Conservation (phyloP, 306 rosid genomes). For the Inga laurina region DNA sequence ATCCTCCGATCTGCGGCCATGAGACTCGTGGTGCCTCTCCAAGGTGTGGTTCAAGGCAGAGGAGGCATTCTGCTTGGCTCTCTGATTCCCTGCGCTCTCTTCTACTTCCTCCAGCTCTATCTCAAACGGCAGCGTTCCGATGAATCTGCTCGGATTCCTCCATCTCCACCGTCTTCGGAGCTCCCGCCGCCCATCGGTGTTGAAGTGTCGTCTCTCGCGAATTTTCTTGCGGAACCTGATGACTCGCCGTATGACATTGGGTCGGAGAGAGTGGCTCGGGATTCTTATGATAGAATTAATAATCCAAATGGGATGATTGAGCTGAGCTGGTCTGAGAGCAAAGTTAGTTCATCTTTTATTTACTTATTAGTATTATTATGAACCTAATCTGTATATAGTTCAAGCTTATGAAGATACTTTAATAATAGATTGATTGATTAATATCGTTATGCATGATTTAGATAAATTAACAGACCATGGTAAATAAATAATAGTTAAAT, state of each 20-base stretch:
- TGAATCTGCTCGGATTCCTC: constrained; percentile 18
- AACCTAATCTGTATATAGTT: not conserved
- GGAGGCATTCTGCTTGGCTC: constrained; percentile 87
- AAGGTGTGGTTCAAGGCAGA: constrained; percentile 87
- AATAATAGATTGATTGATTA: not conserved
- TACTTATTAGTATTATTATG: not conserved
- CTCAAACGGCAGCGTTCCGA: constrained; percentile 71
- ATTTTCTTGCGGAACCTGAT: constrained; percentile 49
- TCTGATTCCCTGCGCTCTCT: constrained; percentile 84
- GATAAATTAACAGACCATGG: not conserved
- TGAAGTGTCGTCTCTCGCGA: constrained; percentile 60
- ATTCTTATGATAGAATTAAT: constrained; percentile 46
- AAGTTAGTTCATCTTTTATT: constrained; percentile 38
- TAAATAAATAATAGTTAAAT: not conserved
- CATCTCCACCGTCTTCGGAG: constrained; percentile 39
- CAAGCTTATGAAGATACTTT: not conserved
- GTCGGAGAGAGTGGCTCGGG: constrained; percentile 48
- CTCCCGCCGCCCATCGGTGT: constrained; percentile 55
- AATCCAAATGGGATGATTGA: constrained; percentile 76
- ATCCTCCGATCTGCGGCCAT: constrained; percentile 40
- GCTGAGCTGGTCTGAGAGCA: constrained; percentile 77
- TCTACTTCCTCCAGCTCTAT: constrained; percentile 85
- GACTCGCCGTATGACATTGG: constrained; percentile 75
- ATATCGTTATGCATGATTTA: not conserved
- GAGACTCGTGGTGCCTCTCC: constrained; percentile 87